Conservation (phyloP, 306 rosid species). For the Cotoneaster glaucophyllus region DNA sequence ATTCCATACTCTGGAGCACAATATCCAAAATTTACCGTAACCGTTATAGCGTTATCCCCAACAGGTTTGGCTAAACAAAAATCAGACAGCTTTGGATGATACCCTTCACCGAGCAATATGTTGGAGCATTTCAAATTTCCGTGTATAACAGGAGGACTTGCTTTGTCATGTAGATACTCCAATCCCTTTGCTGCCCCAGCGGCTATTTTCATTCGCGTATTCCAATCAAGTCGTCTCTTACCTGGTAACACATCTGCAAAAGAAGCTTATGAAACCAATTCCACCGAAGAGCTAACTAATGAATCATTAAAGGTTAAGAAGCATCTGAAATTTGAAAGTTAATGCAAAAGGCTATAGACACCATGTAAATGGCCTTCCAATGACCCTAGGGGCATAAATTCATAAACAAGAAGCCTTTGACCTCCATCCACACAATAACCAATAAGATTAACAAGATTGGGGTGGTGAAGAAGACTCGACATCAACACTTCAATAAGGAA, state of each 20-base stretch:
- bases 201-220: slow-evolving; percentile 81
- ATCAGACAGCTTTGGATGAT: slow-evolving; percentile 86
- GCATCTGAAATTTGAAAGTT: not conserved
- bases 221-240: slow-evolving; percentile 77
- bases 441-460: slow-evolving; percentile 82
- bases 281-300: not conserved
- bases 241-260: slow-evolving; percentile 67
- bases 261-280: slow-evolving; percentile 15
- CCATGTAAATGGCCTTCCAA: slow-evolving; percentile 92
- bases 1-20: slow-evolving; percentile 94
- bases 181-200: slow-evolving; percentile 90
- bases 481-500: slow-evolving; percentile 91
- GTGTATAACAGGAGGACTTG: slow-evolving; percentile 93
- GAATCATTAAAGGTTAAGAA: not conserved
- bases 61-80: slow-evolving; percentile 95
- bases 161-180: slow-evolving; percentile 87
- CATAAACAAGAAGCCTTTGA: slow-evolving; percentile 94
- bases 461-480: slow-evolving; percentile 91
- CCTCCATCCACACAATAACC: slow-evolving; percentile 98
- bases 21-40: slow-evolving; percentile 87
- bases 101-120: slow-evolving; percentile 81
- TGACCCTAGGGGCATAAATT: slow-evolving; percentile 85
- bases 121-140: slow-evolving; percentile 90
- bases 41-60: slow-evolving; percentile 91
- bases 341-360: slow-evolving; percentile 15